These are phyloP conservation scores for Diaporthe citri DNA, from an alignment of 2,329 filamentous ascomycete species.

Conservation along the genomic window DNA sequence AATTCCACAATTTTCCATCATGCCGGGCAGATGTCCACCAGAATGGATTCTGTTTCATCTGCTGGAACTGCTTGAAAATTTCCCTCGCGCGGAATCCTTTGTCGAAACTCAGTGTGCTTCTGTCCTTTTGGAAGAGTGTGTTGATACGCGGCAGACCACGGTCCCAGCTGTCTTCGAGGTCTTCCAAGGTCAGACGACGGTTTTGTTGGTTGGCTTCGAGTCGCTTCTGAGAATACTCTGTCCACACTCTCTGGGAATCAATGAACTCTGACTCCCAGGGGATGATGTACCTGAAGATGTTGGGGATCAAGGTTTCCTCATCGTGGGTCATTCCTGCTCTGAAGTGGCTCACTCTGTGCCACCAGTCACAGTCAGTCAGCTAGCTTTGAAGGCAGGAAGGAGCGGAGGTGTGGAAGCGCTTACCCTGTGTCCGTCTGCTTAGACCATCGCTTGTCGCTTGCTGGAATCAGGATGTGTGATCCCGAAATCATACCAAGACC, in stretches of 20 bases:
- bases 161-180: slow-evolving; percentile 98
- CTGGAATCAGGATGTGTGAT: slow-evolving; percentile 96
- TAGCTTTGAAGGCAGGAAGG: too few relatives aligned
- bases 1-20: slow-evolving; percentile 96
- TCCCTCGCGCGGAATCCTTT: slow-evolving; percentile 97
- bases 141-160: slow-evolving; percentile 98
- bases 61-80: slow-evolving; percentile 92
- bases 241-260: slow-evolving; percentile 98
- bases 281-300: slow-evolving; percentile 99
- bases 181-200: slow-evolving; percentile 91
- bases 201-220: slow-evolving; percentile 98
- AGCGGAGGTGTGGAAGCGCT: too few relatives aligned
- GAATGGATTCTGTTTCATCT: slow-evolving; percentile 99
- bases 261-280: slow-evolving; percentile 99
- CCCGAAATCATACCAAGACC: slow-evolving; percentile 99
- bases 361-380: too few relatives aligned
- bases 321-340: too few relatives aligned
- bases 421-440: slow-evolving; percentile 98
- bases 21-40: slow-evolving; percentile 99
- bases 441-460: slow-evolving; percentile 97
- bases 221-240: slow-evolving; percentile 98
- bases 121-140: slow-evolving; percentile 97
- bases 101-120: slow-evolving; percentile 96
- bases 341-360: too few relatives aligned
- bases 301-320: slow-evolving; percentile 96